Evolutionary conservation across 306 rosid genomes (phyloP).

Genomic region (Trifolium repens): DNA sequence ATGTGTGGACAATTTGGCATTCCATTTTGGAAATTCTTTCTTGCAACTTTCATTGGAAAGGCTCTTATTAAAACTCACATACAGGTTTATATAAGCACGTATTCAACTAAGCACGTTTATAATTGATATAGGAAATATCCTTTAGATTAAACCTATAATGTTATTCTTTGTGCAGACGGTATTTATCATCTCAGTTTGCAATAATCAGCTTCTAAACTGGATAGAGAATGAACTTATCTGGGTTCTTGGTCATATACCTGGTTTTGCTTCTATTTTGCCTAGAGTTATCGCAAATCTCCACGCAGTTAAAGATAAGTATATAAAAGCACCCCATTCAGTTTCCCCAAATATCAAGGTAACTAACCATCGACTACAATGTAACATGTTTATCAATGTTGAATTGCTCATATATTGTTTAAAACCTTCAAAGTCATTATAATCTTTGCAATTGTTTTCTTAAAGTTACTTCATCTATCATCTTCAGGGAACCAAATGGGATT

Average conservation of each 20-base stretch:
- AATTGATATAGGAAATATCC: slow-evolving; percentile 4
- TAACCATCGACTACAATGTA: background rate
- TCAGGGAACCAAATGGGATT: slow-evolving; percentile 84
- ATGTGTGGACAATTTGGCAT: slow-evolving; percentile 99
- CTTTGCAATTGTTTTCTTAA: background rate
- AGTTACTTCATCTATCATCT: slow-evolving; percentile 24
- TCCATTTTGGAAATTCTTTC: slow-evolving; percentile 91
- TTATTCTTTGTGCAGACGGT: slow-evolving; percentile 60
- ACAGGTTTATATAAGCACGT: slow-evolving; percentile 64
- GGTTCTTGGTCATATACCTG: slow-evolving; percentile 87
- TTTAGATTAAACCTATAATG: slow-evolving; percentile 17
- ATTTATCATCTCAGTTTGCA: slow-evolving; percentile 89
- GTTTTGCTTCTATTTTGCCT: slow-evolving; percentile 70
- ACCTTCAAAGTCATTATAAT: background rate
- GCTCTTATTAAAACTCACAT: slow-evolving; percentile 95
- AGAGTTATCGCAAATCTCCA: slow-evolving; percentile 59
- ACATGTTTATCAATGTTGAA: slow-evolving; percentile 30
- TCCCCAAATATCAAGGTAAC: slow-evolving; percentile 68
- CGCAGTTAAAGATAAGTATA: slow-evolving; percentile 73
- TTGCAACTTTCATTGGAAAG: slow-evolving; percentile 90
- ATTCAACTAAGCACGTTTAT: background rate
- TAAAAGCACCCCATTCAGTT: slow-evolving; percentile 57
- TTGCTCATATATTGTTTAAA: slow-evolving; percentile 1
- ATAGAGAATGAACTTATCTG: slow-evolving; percentile 86
- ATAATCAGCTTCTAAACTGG: slow-evolving; percentile 96